Conservation (phyloP, 495 filamentous ascomycete species). For the Aspergillus sclerotioniger region DNA sequence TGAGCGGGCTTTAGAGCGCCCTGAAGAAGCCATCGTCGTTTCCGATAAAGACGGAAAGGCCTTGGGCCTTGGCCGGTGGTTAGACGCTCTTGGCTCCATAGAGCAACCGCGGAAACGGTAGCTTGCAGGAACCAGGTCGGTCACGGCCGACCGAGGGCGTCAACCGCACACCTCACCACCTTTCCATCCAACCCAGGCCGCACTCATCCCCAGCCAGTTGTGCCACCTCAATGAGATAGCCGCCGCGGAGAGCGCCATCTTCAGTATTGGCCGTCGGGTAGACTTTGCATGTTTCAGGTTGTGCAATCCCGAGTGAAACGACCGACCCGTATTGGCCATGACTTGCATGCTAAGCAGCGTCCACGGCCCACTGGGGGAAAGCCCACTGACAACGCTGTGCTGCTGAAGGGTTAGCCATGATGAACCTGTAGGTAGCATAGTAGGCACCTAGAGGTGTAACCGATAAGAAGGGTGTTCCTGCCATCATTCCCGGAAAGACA, state of each 20-base stretch:
- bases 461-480: background rate
- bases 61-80: conserved; percentile 4
- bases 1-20: background rate
- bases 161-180: background rate
- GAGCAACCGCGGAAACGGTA: conserved; percentile 3
- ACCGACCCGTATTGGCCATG: conserved; percentile 10
- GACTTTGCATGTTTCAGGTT: conserved; percentile 11
- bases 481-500: background rate
- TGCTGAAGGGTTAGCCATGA: conserved; percentile 2
- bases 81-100: conserved; percentile 3
- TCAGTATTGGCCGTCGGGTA: background rate
- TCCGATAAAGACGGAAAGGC: conserved; percentile 4
- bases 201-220: conserved; percentile 1
- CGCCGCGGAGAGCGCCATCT: background rate
- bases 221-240: conserved; percentile 1
- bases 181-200: background rate
- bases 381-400: background rate
- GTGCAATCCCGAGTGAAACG: conserved; percentile 6
- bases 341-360: conserved; percentile 1
- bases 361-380: conserved; percentile 7
- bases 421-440: too few relatives aligned
- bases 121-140: background rate
- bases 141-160: conserved; percentile 1
- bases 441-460: background rate
- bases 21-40: conserved; percentile 4